Conservation (phyloP, 805 yeast species). For the Candida tammaniensis region DNA sequence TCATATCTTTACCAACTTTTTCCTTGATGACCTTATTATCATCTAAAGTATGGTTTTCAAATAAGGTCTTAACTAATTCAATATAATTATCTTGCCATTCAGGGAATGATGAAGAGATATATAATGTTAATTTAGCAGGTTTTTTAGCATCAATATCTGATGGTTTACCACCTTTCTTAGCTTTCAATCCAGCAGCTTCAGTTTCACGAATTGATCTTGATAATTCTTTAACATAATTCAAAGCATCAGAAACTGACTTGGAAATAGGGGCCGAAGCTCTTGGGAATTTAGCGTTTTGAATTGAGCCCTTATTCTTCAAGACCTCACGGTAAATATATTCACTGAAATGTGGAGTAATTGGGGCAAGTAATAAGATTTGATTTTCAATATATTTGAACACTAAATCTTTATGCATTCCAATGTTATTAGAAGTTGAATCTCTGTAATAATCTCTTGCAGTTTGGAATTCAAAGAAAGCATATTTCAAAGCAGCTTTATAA, state of each 20-base stretch:
- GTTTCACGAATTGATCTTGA: slow-evolving; percentile 88
- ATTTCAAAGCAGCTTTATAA: slow-evolving; percentile 86
- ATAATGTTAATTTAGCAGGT: slow-evolving; percentile 72
- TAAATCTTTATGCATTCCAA: slow-evolving; percentile 80
- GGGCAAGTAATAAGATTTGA: slow-evolving; percentile 82
- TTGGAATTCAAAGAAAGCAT: slow-evolving; percentile 91
- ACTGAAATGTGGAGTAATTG: slow-evolving; percentile 94
- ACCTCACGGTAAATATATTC: slow-evolving; percentile 87
- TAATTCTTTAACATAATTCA: slow-evolving; percentile 74
- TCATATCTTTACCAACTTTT: slow-evolving; percentile 83
- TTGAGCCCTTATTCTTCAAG: slow-evolving; percentile 60
- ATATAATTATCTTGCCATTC: slow-evolving; percentile 62
- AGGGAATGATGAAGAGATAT: slow-evolving; percentile 76
- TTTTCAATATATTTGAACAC: slow-evolving; percentile 78
- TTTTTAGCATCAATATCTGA: slow-evolving; percentile 70
- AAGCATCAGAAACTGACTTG: slow-evolving; percentile 57
- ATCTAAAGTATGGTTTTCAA: slow-evolving; percentile 59
- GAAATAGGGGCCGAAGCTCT: slow-evolving; percentile 66
- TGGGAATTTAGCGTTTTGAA: slow-evolving; percentile 81
- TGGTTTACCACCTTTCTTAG: slow-evolving; percentile 78
- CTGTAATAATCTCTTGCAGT: slow-evolving; percentile 95
- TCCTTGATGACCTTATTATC: slow-evolving; percentile 65
- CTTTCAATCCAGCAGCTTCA: slow-evolving; percentile 78
- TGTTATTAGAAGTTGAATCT: slow-evolving; percentile 57
- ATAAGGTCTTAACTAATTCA: slow-evolving; percentile 71